phyloP scores from a whole-genome alignment of 2,329 filamentous ascomycete species.

The Apiospora phragmitis region DNA sequence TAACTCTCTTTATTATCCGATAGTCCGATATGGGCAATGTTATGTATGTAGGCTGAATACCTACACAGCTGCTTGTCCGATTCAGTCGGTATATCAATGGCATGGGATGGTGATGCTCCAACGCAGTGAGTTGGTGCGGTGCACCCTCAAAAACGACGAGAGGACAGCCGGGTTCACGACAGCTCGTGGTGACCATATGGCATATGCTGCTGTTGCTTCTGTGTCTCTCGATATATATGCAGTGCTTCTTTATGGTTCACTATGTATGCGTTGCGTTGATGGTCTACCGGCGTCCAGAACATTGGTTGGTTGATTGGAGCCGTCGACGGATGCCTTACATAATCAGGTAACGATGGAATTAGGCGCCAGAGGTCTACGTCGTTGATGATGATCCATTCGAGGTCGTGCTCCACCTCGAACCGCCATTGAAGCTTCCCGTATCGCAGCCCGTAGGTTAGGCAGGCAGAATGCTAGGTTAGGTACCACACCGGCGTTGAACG shows the following conservation, averaged over 20 bases:
- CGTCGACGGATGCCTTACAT: background rate
- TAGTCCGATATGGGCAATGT: background rate
- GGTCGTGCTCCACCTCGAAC: background rate
- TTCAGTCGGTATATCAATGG: background rate
- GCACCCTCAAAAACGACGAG: background rate
- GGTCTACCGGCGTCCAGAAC: background rate
- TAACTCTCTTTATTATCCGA: background rate
- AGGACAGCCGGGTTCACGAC: background rate
- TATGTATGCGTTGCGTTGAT: background rate
- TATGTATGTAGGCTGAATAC: background rate
- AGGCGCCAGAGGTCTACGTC: slow-evolving; percentile 2
- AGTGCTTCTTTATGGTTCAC: background rate
- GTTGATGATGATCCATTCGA: background rate
- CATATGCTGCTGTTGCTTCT: background rate
- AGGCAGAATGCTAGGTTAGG: background rate
- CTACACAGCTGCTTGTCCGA: background rate
- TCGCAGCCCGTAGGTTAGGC: background rate
- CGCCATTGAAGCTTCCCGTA: slow-evolving; percentile 4
- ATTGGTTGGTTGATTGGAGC: background rate
- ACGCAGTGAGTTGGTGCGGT: background rate
- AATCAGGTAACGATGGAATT: background rate
- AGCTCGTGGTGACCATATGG: background rate
- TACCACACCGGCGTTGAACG: background rate
- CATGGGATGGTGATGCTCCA: background rate
- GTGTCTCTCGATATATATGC: background rate